Base-by-base conservation (phyloP, 2,329 filamentous ascomycete genomes). In the Trichoderma gracile region DNA sequence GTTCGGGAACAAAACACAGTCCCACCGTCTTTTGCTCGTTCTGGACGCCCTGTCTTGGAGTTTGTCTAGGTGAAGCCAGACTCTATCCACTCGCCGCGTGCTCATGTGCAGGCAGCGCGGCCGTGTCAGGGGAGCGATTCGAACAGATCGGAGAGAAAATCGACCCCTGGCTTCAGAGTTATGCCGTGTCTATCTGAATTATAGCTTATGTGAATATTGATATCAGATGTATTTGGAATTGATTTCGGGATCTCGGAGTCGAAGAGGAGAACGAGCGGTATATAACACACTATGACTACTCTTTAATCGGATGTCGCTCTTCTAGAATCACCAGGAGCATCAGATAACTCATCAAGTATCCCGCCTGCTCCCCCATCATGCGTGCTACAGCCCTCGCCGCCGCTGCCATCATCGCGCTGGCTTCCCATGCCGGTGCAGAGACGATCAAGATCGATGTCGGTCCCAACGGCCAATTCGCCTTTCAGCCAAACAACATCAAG, bases 351-450 rank as follows among this genome's bases (percentile, higher is more conserved):
- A 25, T 38, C 3, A 17, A 42, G 0, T 3, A 33, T 45, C 54
- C 5, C 17, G 5, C 30, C 19, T n/a, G 23, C 21, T 23, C 23
- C 27, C 27, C 25, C 40, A 59, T 6, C 10, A 63, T 64, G 62
- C 55, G 47, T 52, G 23, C 27, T 23, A 53, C 54, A 17, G 21
- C 62, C 52, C 12, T 57, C 40, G 23, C 53, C 19, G 27, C 40
- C 25, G 55, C 38, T 10, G 55, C 62, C 15, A 19, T 38, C 30
- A 19, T 54, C 8, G 82, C 85, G 73, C 88, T 86, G 55, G 49
- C 58, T 12, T 43, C 30, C 5, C 40, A 47, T 14, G 50, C 30
- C 33, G 42, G 30, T 46, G 63, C 63, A 19, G 30, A 42, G 17
- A 55, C 49, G 3, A 65, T 65, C n/a, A 43, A 23, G 19, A 50